These are phyloP conservation scores for Hypoxylon sp. DNA, from an alignment of 2,329 filamentous ascomycete species.

Conservation along the genomic window DNA sequence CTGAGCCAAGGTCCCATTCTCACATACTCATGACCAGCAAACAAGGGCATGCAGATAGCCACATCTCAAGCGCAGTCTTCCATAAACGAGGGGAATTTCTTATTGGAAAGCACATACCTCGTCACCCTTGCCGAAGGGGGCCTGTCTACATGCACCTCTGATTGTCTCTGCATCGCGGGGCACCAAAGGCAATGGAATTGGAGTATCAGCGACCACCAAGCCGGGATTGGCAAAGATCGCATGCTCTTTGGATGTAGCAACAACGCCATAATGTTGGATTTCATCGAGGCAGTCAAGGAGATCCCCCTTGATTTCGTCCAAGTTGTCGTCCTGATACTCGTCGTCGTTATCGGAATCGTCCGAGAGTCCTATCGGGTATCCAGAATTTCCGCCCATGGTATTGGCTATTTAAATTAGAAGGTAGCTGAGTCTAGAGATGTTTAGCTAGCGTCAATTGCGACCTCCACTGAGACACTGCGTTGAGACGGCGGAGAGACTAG, in stretches of 20 bases:
- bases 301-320: neutral
- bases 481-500: too few relatives aligned
- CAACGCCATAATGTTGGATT: conserved; percentile 35
- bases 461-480: too few relatives aligned
- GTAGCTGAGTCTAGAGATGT: too few relatives aligned
- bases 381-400: neutral
- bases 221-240: conserved; percentile 45
- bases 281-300: conserved; percentile 30
- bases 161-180: conserved; percentile 46
- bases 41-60: neutral
- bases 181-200: conserved; percentile 48
- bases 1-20: neutral
- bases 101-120: conserved; percentile 33
- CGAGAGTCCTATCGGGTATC: neutral
- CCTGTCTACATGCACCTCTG: conserved; percentile 44
- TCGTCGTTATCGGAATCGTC: neutral
- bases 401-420: too few relatives aligned
- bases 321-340: neutral
- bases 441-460: too few relatives aligned
- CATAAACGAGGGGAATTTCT: neutral
- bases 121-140: conserved; percentile 55
- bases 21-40: neutral
- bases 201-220: conserved; percentile 39
- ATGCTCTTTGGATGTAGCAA: conserved; percentile 35
- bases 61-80: neutral